These are phyloP conservation scores for Pichia sp. DNA, from an alignment of 1,139 yeast species.

Conservation along the genomic window DNA sequence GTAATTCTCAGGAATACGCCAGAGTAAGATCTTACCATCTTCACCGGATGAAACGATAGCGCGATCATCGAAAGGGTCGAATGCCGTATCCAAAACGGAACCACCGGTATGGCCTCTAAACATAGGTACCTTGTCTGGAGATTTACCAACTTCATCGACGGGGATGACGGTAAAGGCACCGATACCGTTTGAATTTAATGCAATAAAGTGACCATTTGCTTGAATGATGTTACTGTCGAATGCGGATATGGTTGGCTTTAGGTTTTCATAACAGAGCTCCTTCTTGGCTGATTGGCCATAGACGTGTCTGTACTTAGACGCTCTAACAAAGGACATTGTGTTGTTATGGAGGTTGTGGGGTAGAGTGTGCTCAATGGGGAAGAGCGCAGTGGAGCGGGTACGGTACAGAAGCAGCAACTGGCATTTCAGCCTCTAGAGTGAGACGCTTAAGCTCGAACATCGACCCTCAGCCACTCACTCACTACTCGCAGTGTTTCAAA, in stretches of 20 bases:
- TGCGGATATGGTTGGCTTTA: slow-evolving; percentile 81
- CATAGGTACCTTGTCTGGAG: slow-evolving; percentile 88
- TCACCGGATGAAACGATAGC: slow-evolving; percentile 83
- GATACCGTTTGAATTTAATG: slow-evolving; percentile 90
- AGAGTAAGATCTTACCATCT: slow-evolving; percentile 80
- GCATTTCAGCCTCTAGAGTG: too few relatives aligned
- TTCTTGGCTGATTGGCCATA: slow-evolving; percentile 88
- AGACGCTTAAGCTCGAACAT: too few relatives aligned
- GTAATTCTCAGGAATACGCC: slow-evolving; percentile 81
- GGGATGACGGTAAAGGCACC: slow-evolving; percentile 97
- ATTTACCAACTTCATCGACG: slow-evolving; percentile 77
- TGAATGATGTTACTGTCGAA: slow-evolving; percentile 91
- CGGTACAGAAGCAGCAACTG: too few relatives aligned
- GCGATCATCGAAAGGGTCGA: slow-evolving; percentile 78
- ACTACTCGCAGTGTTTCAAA: too few relatives aligned
- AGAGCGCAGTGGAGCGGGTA: too few relatives aligned
- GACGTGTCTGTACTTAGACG: slow-evolving; percentile 93
- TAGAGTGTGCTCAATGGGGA: too few relatives aligned
- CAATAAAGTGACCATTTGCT: slow-evolving; percentile 74
- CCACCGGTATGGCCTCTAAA: slow-evolving; percentile 97
- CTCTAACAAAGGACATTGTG: slow-evolving; percentile 93
- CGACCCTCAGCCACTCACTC: too few relatives aligned
- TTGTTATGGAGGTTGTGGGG: too few relatives aligned
- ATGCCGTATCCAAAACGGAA: slow-evolving; percentile 89
- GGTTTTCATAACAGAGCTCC: slow-evolving; percentile 83